phyloP scores from a whole-genome alignment of 805 yeast genomes.

The Lachancea dasiensis region DNA sequence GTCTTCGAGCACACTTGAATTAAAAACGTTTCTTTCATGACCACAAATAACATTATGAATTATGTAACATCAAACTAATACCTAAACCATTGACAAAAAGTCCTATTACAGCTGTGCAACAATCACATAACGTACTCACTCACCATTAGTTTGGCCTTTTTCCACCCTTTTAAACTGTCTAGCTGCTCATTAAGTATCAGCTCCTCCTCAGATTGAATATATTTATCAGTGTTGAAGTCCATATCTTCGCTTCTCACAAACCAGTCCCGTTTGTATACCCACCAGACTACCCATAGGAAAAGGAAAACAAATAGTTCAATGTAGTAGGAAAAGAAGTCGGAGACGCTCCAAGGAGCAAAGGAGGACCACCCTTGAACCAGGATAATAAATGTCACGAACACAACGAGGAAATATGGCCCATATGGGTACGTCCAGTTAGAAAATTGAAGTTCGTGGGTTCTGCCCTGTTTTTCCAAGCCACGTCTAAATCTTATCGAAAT shows the following conservation, averaged over 20 bases:
- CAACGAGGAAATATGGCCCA: conserved; percentile 43
- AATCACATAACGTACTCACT: conserved; percentile 15
- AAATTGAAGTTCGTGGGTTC: conserved; percentile 37
- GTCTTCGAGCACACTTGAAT: too few species aligned
- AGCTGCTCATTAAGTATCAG: conserved; percentile 34
- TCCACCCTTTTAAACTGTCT: conserved; percentile 40
- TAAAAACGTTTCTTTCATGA: too few species aligned
- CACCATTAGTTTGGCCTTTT: conserved; percentile 32
- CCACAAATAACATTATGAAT: too few species aligned
- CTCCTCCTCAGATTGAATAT: conserved; percentile 46
- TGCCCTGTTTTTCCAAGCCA: conserved; percentile 41
- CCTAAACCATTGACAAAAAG: neutral
- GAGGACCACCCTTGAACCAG: conserved; percentile 51
- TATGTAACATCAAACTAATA: neutral
- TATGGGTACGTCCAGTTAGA: conserved; percentile 48
- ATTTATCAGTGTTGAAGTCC: conserved; percentile 50
- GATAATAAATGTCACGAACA: conserved; percentile 39
- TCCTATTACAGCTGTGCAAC: too few species aligned
- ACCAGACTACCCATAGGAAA: conserved; percentile 38
- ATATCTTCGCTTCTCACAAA: conserved; percentile 41
- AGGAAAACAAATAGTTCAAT: conserved; percentile 46
- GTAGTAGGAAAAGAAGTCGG: conserved; percentile 40
- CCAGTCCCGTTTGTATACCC: conserved; percentile 37
- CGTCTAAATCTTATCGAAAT: conserved; percentile 45
- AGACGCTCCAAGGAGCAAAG: conserved; percentile 40